phyloP scores from a whole-genome alignment of 176 grass and related monocot genomes.

The Bothriochloa decipiens region DNA sequence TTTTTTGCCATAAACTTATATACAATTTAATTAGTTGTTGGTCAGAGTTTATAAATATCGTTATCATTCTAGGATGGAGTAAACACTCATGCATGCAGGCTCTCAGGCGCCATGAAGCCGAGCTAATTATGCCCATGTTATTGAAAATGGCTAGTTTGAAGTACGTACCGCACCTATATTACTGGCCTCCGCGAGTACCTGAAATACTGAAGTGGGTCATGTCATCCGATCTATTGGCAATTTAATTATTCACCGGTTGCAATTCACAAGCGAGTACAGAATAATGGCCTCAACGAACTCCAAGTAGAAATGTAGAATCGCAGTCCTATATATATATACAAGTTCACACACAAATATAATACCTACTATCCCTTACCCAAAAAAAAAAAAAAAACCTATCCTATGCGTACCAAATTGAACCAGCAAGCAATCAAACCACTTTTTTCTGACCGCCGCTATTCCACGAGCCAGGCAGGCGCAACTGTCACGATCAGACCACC shows the following conservation, averaged over 20 bases:
- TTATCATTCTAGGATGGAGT: too few species aligned
- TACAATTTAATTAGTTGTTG: too few species aligned
- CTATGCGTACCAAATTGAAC: not conserved
- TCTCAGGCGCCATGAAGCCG: not conserved
- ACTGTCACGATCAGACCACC: constrained; percentile 32
- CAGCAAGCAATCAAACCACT: not conserved
- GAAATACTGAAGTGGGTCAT: not conserved
- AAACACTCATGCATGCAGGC: not conserved
- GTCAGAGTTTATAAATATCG: too few species aligned
- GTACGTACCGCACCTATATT: not conserved
- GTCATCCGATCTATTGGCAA: not conserved
- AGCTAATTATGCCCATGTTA: not conserved
- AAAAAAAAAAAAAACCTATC: too few species aligned
- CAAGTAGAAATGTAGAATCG: not conserved
- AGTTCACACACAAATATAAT: not conserved
- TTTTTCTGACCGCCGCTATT: constrained; percentile 26
- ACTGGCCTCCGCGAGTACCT: not conserved
- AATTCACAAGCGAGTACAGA: not conserved
- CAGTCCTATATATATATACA: not conserved
- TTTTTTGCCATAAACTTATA: too few species aligned
- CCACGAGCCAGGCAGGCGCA: not conserved
- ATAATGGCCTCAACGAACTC: not conserved
- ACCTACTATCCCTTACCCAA: too few species aligned
- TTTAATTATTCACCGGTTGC: not conserved
- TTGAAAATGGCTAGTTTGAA: not conserved